These are phyloP conservation scores for Suillus sp. DNA, from an alignment of 768 basidiomycete genomes.

Conservation along the genomic window DNA sequence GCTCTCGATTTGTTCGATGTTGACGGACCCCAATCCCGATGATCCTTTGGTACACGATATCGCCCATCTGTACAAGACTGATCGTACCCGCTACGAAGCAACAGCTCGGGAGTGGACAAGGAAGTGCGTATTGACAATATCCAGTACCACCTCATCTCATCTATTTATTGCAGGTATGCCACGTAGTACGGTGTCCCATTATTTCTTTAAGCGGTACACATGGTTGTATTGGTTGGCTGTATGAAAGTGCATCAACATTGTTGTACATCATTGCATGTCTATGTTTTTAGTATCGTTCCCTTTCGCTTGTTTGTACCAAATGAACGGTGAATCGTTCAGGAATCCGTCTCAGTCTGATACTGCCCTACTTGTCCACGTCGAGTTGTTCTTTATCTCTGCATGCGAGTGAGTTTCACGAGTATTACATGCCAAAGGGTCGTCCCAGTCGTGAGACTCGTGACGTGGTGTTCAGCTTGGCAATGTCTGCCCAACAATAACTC, in stretches of 20 bases:
- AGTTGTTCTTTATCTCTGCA: neutral
- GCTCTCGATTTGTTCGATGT: constrained; percentile 98
- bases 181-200: constrained; percentile 47
- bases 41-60: constrained; percentile 99
- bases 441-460: neutral
- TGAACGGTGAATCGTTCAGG: constrained; percentile 7
- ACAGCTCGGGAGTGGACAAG: constrained; percentile 99
- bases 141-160: constrained; percentile 9
- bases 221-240: constrained; percentile 35
- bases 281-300: constrained; percentile 36
- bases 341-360: neutral
- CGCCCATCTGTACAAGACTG: constrained; percentile 99
- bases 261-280: constrained; percentile 32
- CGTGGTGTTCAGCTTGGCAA: neutral
- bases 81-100: constrained; percentile 94
- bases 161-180: constrained; percentile 40
- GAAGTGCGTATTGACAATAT: constrained; percentile 66
- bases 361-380: neutral
- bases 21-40: constrained; percentile 99
- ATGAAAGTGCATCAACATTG: constrained; percentile 36
- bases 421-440: neutral
- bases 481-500: neutral
- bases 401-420: neutral
- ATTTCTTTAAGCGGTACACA: constrained; percentile 24
- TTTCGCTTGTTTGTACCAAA: constrained; percentile 12